phyloP scores from a whole-genome alignment of 192 early-diverging fungal genomes.

The Coemansia sp. region DNA sequence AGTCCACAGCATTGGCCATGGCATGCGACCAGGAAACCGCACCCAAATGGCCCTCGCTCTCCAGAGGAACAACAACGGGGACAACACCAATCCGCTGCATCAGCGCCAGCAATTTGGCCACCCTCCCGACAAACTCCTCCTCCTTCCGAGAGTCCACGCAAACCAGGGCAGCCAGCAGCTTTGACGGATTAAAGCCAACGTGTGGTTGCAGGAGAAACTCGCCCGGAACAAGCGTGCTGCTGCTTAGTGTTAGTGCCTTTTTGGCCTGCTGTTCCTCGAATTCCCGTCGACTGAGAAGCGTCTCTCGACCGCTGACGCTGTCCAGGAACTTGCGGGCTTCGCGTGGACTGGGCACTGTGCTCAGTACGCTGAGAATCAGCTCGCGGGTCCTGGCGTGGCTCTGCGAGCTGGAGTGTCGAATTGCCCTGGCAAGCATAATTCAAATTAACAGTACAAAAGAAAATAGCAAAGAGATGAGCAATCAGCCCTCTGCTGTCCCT shows the following conservation, averaged over 20 bases:
- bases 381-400: constrained; percentile 8
- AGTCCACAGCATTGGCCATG: constrained; percentile 68
- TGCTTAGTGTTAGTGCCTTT: no score
- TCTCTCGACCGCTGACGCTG: constrained; percentile 42
- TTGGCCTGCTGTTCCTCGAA: constrained; percentile 40
- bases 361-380: constrained; percentile 48
- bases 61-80: constrained; percentile 25
- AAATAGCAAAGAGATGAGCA: no score
- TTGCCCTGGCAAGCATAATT: no score
- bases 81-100: constrained; percentile 49
- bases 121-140: neutral
- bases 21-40: constrained; percentile 18
- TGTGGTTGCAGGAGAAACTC: constrained; percentile 5
- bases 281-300: constrained; percentile 42
- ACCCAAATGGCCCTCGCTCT: constrained; percentile 1
- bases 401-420: neutral
- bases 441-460: no score
- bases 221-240: constrained; percentile 14
- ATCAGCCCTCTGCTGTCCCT: neutral
- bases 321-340: constrained; percentile 52
- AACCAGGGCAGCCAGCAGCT: constrained; percentile 26
- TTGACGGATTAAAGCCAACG: constrained; percentile 5
- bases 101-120: constrained; percentile 42
- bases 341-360: constrained; percentile 47
- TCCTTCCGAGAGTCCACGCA: neutral